phyloP scores from a whole-genome alignment of 2,329 filamentous ascomycete genomes.

The Epichloe scottii region DNA sequence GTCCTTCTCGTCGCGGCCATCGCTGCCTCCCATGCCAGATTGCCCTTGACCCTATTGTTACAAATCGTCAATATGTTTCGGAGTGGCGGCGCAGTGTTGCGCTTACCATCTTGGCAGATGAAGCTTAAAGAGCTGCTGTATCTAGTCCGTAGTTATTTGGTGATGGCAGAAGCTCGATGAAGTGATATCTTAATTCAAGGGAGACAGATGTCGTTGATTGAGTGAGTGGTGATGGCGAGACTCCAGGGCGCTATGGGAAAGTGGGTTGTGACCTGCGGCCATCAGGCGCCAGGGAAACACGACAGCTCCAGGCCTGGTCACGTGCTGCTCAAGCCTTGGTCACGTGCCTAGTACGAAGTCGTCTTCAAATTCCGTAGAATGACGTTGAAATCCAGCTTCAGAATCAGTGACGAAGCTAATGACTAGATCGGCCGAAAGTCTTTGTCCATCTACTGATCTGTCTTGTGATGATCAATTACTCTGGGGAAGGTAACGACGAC shows the following conservation, averaged over 20 bases:
- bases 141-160: neutral
- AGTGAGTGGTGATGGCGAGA: slow-evolving; percentile 11
- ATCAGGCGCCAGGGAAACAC: slow-evolving; percentile 34
- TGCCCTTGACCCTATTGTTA: slow-evolving; percentile 60
- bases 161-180: neutral
- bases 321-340: neutral
- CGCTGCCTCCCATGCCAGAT: slow-evolving; percentile 73
- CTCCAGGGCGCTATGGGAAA: slow-evolving; percentile 10
- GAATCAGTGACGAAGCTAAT: too few species aligned
- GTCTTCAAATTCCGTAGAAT: neutral
- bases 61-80: neutral
- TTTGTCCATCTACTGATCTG: too few species aligned
- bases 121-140: slow-evolving; percentile 17
- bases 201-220: slow-evolving; percentile 6
- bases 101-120: slow-evolving; percentile 23
- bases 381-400: too few species aligned
- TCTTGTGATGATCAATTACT: too few species aligned
- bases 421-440: too few species aligned
- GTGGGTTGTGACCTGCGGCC: slow-evolving; percentile 15
- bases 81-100: neutral
- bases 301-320: slow-evolving; percentile 20
- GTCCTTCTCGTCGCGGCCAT: slow-evolving; percentile 75
- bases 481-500: too few species aligned
- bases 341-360: neutral
- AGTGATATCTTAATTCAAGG: neutral